These are phyloP conservation scores for Klebsormidium nitens DNA, from an alignment of 139 green algal genomes.

Conservation along the genomic window DNA sequence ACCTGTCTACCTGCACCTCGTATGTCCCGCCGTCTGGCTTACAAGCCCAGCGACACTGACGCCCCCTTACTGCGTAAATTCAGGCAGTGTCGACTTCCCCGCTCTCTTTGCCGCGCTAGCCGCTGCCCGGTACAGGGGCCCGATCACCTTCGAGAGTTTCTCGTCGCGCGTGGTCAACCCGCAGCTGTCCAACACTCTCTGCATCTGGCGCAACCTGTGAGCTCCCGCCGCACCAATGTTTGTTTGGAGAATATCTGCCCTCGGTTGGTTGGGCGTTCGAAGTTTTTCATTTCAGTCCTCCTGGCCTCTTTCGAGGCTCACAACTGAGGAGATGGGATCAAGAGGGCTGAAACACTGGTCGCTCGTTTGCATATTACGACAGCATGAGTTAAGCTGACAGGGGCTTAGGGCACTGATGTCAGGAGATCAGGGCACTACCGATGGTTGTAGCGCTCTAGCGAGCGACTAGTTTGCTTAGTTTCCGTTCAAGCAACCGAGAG, in stretches of 20 bases:
- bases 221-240: not conserved
- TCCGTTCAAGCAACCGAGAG: not conserved
- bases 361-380: not conserved
- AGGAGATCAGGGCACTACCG: not conserved
- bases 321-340: too few relatives aligned
- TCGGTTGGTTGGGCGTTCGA: not conserved
- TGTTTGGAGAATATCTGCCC: conserved; percentile 1
- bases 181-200: conserved; percentile 30
- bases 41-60: not conserved
- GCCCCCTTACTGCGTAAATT: too few relatives aligned
- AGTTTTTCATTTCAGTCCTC: not conserved
- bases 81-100: conserved; percentile 18
- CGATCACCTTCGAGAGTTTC: conserved; percentile 43
- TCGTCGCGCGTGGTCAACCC: conserved; percentile 21
- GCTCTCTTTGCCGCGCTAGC: conserved; percentile 22
- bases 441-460: not conserved
- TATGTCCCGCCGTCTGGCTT: not conserved
- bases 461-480: not conserved
- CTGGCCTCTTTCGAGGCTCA: not conserved
- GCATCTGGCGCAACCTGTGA: conserved; percentile 37
- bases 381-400: not conserved
- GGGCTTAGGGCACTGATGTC: not conserved
- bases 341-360: too few relatives aligned
- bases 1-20: not conserved
- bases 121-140: conserved; percentile 18